A percentile compares a stretch with the other conserved stretches of the same genome.
phyloP scores from a whole-genome alignment of 371 early-diverging fungal genomes.

The Capniomyces stellatus region DNA sequence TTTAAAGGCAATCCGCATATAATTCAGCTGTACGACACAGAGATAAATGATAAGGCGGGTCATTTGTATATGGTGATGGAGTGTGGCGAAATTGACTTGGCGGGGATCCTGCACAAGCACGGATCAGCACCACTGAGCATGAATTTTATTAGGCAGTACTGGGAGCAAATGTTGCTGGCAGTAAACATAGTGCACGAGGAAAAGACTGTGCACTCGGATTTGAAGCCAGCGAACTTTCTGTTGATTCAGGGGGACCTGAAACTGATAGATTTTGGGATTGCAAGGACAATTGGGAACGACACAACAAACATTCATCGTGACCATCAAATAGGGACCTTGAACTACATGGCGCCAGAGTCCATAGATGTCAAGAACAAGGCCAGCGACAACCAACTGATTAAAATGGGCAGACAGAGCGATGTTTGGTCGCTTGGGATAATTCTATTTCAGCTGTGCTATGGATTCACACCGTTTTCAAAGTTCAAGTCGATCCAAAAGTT shows the following conservation, averaged over 20 bases:
- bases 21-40: slow-evolving; percentile 59
- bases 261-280: slow-evolving; percentile 98
- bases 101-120: slow-evolving; percentile 39
- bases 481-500: slow-evolving; percentile 44
- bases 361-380: slow-evolving; percentile 26
- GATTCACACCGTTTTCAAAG: slow-evolving; percentile 69
- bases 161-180: slow-evolving; percentile 88
- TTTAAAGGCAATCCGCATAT: slow-evolving; percentile 45
- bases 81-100: slow-evolving; percentile 86
- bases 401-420: slow-evolving; percentile 59
- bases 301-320: slow-evolving; percentile 89
- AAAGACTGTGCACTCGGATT: slow-evolving; percentile 84
- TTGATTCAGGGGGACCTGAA: slow-evolving; percentile 68
- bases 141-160: slow-evolving; percentile 57
- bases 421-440: slow-evolving; percentile 98
- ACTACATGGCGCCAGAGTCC: slow-evolving; percentile 97
- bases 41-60: slow-evolving; percentile 37
- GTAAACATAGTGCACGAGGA: slow-evolving; percentile 73
- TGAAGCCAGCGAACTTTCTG: slow-evolving; percentile 93
- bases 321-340: slow-evolving; percentile 80
- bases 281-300: slow-evolving; percentile 80
- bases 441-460: slow-evolving; percentile 91
- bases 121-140: slow-evolving; percentile 32
- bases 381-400: slow-evolving; percentile 17
- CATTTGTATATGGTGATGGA: slow-evolving; percentile 68